Base-by-base conservation (phyloP, 371 early-diverging fungal species). In the Nematocida parisii region DNA sequence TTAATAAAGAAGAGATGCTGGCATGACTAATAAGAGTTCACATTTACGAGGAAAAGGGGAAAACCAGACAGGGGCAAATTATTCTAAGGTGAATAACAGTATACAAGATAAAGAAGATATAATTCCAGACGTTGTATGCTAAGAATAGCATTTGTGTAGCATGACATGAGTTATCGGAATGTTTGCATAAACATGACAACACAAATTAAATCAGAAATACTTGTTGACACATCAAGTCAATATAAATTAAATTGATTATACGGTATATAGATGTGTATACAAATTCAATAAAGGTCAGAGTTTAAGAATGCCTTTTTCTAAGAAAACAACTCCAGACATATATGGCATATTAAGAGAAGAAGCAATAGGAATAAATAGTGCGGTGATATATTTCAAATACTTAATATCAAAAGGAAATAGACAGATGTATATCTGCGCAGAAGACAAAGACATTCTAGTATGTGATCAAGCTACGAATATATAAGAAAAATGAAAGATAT, bases 301-400 rank as follows among this genome's bases (percentile, higher is more conserved):
- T 27, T 27, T 27, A 27, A 27, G 33, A 27, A 27, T 27, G 33
- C 33, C 33, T 27, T 27, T 27, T 27, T 2, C 33, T 27, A 27
- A 27, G 33, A 27, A 27, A 27, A 27, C 33, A 27, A 27, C 33
- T 27, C 33, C n/a, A 33, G 33, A 33, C 2, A 33, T 58, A 9
- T 58, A 22, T 58, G 20, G 2, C 11, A 11, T 27, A 7, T 22
- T 58, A 11, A 58, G 58, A 58, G 27, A 58, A 50, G 74, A 73
- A 55, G 22, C 7, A 15, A 7, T 64, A 7, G 74, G 62, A 18
- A 15, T 82, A n/a, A n/a, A 70, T 18, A 40, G 9, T 46, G 24
- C 62, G 1, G 13, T 82, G 39, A 4, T 13, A 42, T 50, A 62
- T 39, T 82, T 82, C 45, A 67, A 33, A 73, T 13, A 0, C 9